Conservation (phyloP, 495 filamentous ascomycete species). For the Parmelia sp. region DNA sequence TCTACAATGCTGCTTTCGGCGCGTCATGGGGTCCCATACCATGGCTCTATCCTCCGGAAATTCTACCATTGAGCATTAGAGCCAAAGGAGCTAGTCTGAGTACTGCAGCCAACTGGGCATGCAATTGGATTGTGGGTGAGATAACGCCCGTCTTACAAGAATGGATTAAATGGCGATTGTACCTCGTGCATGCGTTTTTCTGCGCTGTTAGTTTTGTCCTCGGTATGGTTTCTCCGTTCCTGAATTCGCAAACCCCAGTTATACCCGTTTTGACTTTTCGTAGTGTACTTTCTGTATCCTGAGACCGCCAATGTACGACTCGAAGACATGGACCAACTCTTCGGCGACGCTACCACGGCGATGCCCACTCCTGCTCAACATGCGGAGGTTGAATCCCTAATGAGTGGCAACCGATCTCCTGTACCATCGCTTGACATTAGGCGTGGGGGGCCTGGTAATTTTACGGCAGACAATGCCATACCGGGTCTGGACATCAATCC, state of each 20-base stretch:
- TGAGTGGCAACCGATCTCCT: constrained; percentile 62
- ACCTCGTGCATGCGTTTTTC: constrained; percentile 94
- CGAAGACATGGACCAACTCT: constrained; percentile 91
- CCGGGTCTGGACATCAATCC: constrained; percentile 70
- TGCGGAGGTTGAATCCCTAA: constrained; percentile 67
- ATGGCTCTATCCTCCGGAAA: constrained; percentile 97
- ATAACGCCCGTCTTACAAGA: constrained; percentile 91
- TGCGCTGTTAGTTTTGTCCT: constrained; percentile 93
- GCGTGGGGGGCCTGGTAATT: constrained; percentile 38
- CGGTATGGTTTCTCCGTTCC: constrained; percentile 54
- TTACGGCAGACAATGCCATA: constrained; percentile 55
- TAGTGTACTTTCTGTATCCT: constrained; percentile 95
- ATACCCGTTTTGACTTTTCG: constrained; percentile 12
- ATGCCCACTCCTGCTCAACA: constrained; percentile 65
- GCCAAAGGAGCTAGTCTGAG: constrained; percentile 97
- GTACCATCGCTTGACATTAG: constrained; percentile 72
- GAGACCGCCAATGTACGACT: constrained; percentile 91
- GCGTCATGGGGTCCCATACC: constrained; percentile 99
- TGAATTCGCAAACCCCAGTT: constrained; percentile 20
- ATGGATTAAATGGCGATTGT: constrained; percentile 84
- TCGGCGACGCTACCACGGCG: constrained; percentile 80
- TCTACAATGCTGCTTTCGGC: constrained; percentile 96
- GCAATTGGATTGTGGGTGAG: constrained; percentile 94
- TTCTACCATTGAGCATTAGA: constrained; percentile 90
- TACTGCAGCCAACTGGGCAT: constrained; percentile 95